Base-by-base conservation (phyloP, 208 protist genomes). In the Wallacemonas sp. region DNA sequence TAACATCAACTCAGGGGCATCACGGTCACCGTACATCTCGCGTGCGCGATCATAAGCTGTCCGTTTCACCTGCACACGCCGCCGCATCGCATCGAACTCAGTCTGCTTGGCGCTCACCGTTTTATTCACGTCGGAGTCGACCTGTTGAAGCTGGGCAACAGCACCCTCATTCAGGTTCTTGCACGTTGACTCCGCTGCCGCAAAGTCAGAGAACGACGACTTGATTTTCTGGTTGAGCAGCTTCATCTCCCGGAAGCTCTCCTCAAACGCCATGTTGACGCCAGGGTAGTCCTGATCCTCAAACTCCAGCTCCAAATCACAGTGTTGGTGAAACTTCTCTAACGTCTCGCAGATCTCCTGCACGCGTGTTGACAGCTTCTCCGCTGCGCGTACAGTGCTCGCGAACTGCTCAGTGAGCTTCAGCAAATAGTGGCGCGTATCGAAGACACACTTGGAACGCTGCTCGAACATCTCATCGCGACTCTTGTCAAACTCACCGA, bases 401-500 rank as follows among this genome's bases (percentile, higher is more conserved):
- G 79, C 76, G 57, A 93, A 84, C 14, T 73, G 49, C 22, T 84
- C 73, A 5, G 57, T 78, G 16, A 91, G 50, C 49, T 76, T 70
- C 28, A 91, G 12, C 4, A 93, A 31, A 49, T 72, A 77, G 25
- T 72, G 57, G 2, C 77, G 70, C 29, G 77, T 89, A 18, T 74
- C 52, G n/a, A 61, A 68, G 16, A 89, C 65, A 16, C 72, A 70
- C 28, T 72, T 14, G 10, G 74, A 68, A 8, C 82, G 49, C n/a
- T 61, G 48, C 66, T 85, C 74, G 31, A 84, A 90, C 1, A 84
- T 39, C 16, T 77, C 79, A 49, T 91, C 80, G 25, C 61, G 59
- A 3, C 78, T 88, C 61, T 79, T 62, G 52, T 87, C 77, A 66
- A 90, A 90, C 25, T 82, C 77, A 0, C 81, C 81, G 14, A 93